These are phyloP conservation scores for Thyridium curvatum DNA, from an alignment of 2,329 filamentous ascomycete genomes.

Conservation along the genomic window DNA sequence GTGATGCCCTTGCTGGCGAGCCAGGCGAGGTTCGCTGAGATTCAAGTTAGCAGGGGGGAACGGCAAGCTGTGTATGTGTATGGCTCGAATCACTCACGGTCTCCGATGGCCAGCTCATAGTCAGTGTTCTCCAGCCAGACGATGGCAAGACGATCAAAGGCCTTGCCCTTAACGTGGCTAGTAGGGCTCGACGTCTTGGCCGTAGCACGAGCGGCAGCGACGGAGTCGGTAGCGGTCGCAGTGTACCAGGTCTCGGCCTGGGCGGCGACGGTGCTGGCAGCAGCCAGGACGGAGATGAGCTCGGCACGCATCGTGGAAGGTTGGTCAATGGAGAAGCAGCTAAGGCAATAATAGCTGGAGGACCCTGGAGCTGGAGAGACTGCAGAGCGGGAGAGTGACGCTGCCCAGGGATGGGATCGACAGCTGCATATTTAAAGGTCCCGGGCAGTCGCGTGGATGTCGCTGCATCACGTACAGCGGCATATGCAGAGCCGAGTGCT, in stretches of 20 bases:
- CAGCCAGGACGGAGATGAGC: slow-evolving; percentile 6
- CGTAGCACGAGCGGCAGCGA: slow-evolving; percentile 51
- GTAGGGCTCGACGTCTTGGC: slow-evolving; percentile 54
- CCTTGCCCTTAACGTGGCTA: slow-evolving; percentile 61
- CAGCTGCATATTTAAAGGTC: neutral
- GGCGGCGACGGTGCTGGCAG: slow-evolving; percentile 6
- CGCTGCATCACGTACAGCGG: neutral
- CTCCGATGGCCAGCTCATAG: slow-evolving; percentile 56
- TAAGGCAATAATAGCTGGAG: too few species aligned
- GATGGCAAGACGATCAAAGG: slow-evolving; percentile 64
- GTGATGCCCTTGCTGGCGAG: slow-evolving; percentile 57
- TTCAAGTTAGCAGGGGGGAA: slow-evolving; percentile 2
- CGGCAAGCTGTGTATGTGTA: slow-evolving; percentile 19
- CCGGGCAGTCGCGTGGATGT: neutral
- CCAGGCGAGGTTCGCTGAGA: slow-evolving; percentile 42
- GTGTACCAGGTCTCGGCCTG: slow-evolving; percentile 30
- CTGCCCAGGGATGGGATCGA: neutral
- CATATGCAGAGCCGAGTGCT: neutral
- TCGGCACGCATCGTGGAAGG: slow-evolving; percentile 5
- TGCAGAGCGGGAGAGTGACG: too few species aligned
- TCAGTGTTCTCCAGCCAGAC: slow-evolving; percentile 77
- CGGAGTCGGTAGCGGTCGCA: slow-evolving; percentile 41
- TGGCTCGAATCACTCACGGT: slow-evolving; percentile 49
- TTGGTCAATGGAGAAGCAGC: neutral
- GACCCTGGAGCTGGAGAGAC: too few species aligned